These are phyloP conservation scores for Fusarium azukiicola DNA, from an alignment of 2,329 filamentous ascomycete species.

Conservation along the genomic window DNA sequence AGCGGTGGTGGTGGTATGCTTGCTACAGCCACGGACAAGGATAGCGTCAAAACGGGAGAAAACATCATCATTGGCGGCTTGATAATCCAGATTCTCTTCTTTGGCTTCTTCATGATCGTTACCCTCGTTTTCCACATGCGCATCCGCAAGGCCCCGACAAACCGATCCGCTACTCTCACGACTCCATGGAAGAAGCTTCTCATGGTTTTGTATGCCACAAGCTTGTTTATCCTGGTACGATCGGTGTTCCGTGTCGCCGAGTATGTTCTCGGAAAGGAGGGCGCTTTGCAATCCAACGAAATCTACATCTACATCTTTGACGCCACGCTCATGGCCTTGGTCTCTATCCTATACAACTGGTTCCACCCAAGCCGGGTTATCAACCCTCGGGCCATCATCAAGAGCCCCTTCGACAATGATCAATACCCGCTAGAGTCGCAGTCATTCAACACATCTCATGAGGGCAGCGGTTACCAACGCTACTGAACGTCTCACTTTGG, in stretches of 20 bases:
- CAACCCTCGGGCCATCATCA: neutral
- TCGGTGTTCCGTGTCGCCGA: constrained; percentile 66
- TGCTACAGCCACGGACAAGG: constrained; percentile 46
- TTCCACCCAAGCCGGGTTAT: constrained; percentile 39
- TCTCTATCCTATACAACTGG: constrained; percentile 42
- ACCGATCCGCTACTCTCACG: neutral
- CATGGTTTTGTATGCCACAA: constrained; percentile 43
- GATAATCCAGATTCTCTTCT: constrained; percentile 74
- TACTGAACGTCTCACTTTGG: neutral
- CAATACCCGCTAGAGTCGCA: constrained; percentile 9
- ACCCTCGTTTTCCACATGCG: constrained; percentile 67
- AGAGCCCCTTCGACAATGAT: neutral
- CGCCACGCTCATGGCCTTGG: constrained; percentile 55
- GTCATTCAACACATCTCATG: neutral
- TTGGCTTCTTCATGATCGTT: constrained; percentile 72
- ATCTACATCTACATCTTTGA: constrained; percentile 62
- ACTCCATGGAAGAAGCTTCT: constrained; percentile 57
- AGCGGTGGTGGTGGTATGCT: constrained; percentile 45
- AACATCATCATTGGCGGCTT: constrained; percentile 74
- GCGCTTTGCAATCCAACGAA: constrained; percentile 58
- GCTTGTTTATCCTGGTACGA: constrained; percentile 61
- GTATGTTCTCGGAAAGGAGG: constrained; percentile 60
- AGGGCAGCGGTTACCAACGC: neutral
- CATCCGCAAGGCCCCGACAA: constrained; percentile 30
- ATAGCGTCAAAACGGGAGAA: constrained; percentile 58